Percentiles rank a stretch among this genome's conserved stretches.
phyloP scores from a whole-genome alignment of 2,329 filamentous ascomycete genomes.

The Pezicula radicicola region DNA sequence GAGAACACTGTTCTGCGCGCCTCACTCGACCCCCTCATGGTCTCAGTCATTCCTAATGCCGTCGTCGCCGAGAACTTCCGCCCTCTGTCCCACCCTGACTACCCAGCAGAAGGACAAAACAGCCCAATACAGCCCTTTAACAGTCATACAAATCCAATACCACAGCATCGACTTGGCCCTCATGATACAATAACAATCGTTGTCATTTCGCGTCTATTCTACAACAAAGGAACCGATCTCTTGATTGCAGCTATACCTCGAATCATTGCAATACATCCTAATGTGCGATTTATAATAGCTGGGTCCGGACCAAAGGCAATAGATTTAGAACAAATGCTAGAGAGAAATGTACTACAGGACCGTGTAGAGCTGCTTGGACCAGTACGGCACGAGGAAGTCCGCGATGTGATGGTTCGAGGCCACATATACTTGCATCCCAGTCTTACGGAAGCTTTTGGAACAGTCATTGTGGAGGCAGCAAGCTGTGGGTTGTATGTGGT shows the following conservation, averaged over 20 bases:
- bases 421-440: constrained; percentile 96
- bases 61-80: constrained; percentile 96
- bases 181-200: constrained; percentile 92
- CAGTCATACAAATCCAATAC: constrained; percentile 39
- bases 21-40: constrained; percentile 92
- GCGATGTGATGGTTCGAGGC: constrained; percentile 94
- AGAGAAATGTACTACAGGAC: constrained; percentile 90
- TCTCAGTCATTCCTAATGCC: constrained; percentile 96
- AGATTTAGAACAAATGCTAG: constrained; percentile 96
- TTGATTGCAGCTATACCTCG: constrained; percentile 94
- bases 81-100: constrained; percentile 56
- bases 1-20: constrained; percentile 96
- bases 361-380: constrained; percentile 90
- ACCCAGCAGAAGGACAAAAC: constrained; percentile 30
- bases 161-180: constrained; percentile 66
- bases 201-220: constrained; percentile 94
- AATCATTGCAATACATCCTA: constrained; percentile 83
- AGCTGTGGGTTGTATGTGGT: constrained; percentile 96
- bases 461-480: constrained; percentile 95
- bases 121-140: constrained; percentile 19
- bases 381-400: constrained; percentile 91
- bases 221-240: constrained; percentile 97
- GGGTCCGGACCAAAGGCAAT: constrained; percentile 96
- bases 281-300: constrained; percentile 95
- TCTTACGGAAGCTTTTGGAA: constrained; percentile 94